These are phyloP conservation scores for Penstemon eatonii DNA, from an alignment of 257 asterid species.

Conservation along the genomic window DNA sequence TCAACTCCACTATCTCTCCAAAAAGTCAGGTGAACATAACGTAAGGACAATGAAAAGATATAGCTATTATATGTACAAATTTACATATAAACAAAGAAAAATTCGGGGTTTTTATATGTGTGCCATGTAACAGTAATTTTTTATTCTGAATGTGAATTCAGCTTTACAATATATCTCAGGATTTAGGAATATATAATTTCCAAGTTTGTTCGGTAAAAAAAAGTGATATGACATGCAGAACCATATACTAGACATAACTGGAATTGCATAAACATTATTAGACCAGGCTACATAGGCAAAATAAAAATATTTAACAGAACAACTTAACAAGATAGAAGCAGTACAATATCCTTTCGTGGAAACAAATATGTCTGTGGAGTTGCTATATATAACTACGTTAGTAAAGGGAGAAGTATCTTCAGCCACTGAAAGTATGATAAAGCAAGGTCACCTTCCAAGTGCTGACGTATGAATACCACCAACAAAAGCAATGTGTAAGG, in stretches of 20 bases:
- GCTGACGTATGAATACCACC: slow-evolving; percentile 84
- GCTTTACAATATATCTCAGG: not conserved
- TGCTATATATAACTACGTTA: not conserved
- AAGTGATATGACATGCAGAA: too few species aligned
- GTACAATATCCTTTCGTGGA: not conserved
- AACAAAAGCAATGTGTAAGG: slow-evolving; percentile 78
- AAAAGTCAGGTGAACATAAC: too few species aligned
- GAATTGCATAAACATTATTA: not conserved
- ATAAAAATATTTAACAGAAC: slow-evolving; percentile 3
- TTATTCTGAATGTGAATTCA: not conserved
- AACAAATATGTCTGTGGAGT: not conserved
- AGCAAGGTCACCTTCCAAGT: slow-evolving; percentile 62
- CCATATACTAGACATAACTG: not conserved
- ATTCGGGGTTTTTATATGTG: not conserved
- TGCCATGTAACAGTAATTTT: not conserved
- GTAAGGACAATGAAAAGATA: too few species aligned
- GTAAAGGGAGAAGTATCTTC: not conserved
- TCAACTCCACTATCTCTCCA: too few species aligned
- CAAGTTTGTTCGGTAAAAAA: not conserved
- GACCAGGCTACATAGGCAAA: not conserved
- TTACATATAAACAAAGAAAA: not conserved
- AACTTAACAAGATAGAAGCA: slow-evolving; percentile 5
- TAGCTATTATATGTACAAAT: not conserved
- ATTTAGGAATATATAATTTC: not conserved
- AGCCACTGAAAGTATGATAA: not conserved